Evolutionary conservation across 2,329 filamentous ascomycete species (phyloP).

Genomic region (Phialophora tarda): DNA sequence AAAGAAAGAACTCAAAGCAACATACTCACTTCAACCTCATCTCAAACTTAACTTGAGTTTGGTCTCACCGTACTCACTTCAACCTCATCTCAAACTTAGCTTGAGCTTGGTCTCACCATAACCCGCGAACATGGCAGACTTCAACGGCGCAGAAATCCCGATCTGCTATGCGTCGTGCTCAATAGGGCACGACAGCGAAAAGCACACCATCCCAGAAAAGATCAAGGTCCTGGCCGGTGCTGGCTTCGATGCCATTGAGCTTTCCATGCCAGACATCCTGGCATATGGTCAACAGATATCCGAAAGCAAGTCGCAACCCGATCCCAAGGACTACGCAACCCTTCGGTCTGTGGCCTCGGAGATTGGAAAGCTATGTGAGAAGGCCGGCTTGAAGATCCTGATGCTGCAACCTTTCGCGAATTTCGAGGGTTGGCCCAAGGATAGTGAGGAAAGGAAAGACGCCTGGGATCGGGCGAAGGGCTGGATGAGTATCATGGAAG

Average conservation of each 20-base stretch:
- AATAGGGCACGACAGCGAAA: slow-evolving; percentile 44
- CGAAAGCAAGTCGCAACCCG: slow-evolving; percentile 55
- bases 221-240: slow-evolving; percentile 49
- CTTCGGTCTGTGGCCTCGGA: slow-evolving; percentile 61
- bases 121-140: slow-evolving; percentile 23
- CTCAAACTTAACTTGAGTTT: not conserved
- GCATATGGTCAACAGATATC: slow-evolving; percentile 62
- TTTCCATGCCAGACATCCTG: slow-evolving; percentile 75
- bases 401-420: slow-evolving; percentile 78
- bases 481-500: slow-evolving; percentile 75
- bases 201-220: slow-evolving; percentile 47
- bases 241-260: slow-evolving; percentile 69
- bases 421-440: slow-evolving; percentile 74
- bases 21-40: not conserved
- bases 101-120: not conserved
- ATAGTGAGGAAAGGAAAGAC: slow-evolving; percentile 62
- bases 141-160: slow-evolving; percentile 42
- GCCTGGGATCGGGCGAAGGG: slow-evolving; percentile 67
- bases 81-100: not conserved
- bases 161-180: slow-evolving; percentile 53
- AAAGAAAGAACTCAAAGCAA: not conserved
- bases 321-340: slow-evolving; percentile 63
- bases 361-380: slow-evolving; percentile 61
- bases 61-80: not conserved
- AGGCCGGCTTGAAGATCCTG: slow-evolving; percentile 65